Percentiles rank a stretch among this genome's conserved stretches.
These are phyloP conservation scores for Galerina marginata DNA, from an alignment of 768 basidiomycete species.

Conservation along the genomic window DNA sequence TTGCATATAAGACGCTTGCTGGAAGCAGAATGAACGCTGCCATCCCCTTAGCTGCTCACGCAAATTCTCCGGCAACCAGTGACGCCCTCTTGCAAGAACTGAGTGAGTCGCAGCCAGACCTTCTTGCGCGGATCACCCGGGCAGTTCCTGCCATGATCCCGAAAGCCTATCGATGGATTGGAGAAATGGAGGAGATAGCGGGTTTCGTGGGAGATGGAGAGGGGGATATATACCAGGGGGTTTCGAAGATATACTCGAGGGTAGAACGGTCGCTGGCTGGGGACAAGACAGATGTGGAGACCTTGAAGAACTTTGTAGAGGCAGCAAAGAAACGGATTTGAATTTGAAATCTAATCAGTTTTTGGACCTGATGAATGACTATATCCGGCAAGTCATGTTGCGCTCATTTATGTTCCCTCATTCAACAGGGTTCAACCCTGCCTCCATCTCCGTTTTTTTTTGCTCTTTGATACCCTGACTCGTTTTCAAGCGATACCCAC, in stretches of 20 bases:
- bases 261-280: constrained; percentile 46
- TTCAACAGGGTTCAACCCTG: constrained; percentile 7
- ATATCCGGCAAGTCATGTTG: not conserved
- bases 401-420: not conserved
- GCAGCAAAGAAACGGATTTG: constrained; percentile 34
- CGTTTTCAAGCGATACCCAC: constrained; percentile 21
- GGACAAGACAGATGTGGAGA: constrained; percentile 40
- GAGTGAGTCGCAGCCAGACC: constrained; percentile 46
- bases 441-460: constrained; percentile 1
- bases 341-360: constrained; percentile 23
- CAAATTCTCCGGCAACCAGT: constrained; percentile 66
- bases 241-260: constrained; percentile 50
- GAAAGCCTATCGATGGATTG: constrained; percentile 68
- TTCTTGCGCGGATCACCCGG: constrained; percentile 45
- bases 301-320: constrained; percentile 49
- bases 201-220: constrained; percentile 54
- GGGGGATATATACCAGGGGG: constrained; percentile 51
- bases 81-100: constrained; percentile 58
- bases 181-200: constrained; percentile 69
- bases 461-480: constrained; percentile 13
- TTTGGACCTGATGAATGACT: constrained; percentile 5
- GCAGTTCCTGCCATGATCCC: constrained; percentile 55
- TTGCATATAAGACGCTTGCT: constrained; percentile 6
- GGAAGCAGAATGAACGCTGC: not conserved
- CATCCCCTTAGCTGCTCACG: constrained; percentile 49